Evolutionary conservation across 139 green algal genomes (phyloP).

Genomic region (Asterochloris sp.): DNA sequence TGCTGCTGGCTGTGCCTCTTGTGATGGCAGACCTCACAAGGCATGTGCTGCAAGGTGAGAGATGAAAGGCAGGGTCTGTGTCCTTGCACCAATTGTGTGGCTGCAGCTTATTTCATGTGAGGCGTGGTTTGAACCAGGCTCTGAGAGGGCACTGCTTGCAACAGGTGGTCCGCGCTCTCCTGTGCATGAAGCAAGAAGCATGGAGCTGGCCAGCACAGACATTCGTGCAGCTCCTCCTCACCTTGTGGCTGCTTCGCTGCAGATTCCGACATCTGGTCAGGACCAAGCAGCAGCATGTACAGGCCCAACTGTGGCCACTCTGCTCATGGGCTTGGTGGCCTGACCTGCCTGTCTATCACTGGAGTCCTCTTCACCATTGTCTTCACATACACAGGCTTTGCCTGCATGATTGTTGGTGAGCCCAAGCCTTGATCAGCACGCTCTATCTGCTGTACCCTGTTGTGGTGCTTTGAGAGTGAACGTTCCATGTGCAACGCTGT

Average conservation of each 20-base stretch:
- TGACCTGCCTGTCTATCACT: slow-evolving; percentile 41
- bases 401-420: slow-evolving; percentile 38
- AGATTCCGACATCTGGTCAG: slow-evolving; percentile 49
- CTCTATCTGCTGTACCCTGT: neutral
- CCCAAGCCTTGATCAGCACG: neutral
- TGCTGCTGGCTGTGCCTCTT: slow-evolving; percentile 41
- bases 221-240: neutral
- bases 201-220: neutral
- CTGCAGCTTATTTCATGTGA: too few relatives aligned
- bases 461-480: neutral
- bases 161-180: too few relatives aligned
- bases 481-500: neutral
- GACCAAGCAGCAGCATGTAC: slow-evolving; percentile 49
- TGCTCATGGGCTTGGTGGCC: slow-evolving; percentile 28
- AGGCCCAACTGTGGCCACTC: slow-evolving; percentile 30
- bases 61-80: too few relatives aligned
- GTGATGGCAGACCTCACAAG: slow-evolving; percentile 54
- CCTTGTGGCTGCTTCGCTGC: slow-evolving; percentile 12
- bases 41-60: slow-evolving; percentile 60
- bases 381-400: slow-evolving; percentile 61
- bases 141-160: too few relatives aligned
- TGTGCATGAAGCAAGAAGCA: neutral
- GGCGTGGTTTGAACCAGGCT: too few relatives aligned
- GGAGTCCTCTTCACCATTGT: slow-evolving; percentile 56
- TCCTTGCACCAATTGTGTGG: too few relatives aligned